A percentile compares a stretch with the other conserved stretches of the same genome.
Evolutionary conservation across 2,329 filamentous ascomycete genomes (phyloP).

Genomic region (Mycosphaerelloides madeirae): DNA sequence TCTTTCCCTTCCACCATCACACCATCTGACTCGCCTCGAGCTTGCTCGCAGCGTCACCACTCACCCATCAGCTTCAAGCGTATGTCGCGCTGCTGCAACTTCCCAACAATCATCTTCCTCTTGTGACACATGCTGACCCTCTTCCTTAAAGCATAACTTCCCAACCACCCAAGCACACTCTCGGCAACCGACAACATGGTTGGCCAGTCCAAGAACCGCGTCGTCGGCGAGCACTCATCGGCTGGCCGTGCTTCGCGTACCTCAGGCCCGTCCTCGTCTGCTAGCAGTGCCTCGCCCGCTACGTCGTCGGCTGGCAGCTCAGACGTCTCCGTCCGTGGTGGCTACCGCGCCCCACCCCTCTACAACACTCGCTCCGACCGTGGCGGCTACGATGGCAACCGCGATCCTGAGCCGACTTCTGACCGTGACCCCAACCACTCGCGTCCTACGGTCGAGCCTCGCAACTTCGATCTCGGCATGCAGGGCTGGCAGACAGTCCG

Average conservation of each 20-base stretch:
- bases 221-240: constrained; percentile 10
- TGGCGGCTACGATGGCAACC: constrained; percentile 19
- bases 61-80: neutral
- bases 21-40: neutral
- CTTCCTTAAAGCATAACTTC: too few relatives aligned
- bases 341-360: constrained; percentile 1
- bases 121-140: too few relatives aligned
- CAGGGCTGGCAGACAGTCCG: constrained; percentile 28
- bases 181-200: constrained; percentile 9
- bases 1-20: neutral
- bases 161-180: constrained; percentile 3
- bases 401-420: constrained; percentile 8
- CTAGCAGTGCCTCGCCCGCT: constrained; percentile 6
- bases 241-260: constrained; percentile 7
- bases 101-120: neutral
- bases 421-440: constrained; percentile 13
- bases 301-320: neutral
- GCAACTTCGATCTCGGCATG: constrained; percentile 21
- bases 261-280: constrained; percentile 3
- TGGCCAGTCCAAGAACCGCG: constrained; percentile 15
- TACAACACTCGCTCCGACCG: neutral
- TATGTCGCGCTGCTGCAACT: too few relatives aligned
- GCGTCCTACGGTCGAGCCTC: constrained; percentile 18
- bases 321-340: too few relatives aligned
- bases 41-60: neutral